These are phyloP conservation scores for Solanum okadae DNA, from an alignment of 257 asterid species.

Conservation along the genomic window DNA sequence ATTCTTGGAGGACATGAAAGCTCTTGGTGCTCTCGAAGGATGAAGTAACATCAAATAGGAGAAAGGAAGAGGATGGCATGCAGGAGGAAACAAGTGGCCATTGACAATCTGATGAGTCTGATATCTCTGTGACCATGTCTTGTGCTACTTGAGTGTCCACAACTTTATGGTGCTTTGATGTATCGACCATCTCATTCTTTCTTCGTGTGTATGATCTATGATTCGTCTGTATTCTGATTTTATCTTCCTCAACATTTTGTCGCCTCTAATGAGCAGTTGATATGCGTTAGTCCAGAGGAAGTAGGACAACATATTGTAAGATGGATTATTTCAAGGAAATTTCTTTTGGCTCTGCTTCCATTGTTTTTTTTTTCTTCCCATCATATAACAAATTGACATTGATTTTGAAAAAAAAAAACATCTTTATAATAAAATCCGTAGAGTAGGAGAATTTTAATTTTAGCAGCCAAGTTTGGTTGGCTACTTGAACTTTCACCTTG, in stretches of 20 bases:
- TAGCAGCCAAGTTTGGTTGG: not conserved
- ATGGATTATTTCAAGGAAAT: not conserved
- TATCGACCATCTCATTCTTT: not conserved
- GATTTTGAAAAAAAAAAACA: not conserved
- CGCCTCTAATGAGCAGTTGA: not conserved
- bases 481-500: not conserved
- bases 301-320: not conserved
- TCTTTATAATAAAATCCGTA: not conserved
- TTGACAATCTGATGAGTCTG: not conserved
- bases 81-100: not conserved
- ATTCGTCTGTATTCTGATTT: not conserved
- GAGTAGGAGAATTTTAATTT: not conserved
- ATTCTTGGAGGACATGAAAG: constrained; percentile 92
- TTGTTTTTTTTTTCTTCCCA: not conserved
- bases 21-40: constrained; percentile 81
- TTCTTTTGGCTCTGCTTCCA: not conserved
- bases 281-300: not conserved
- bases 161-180: not conserved
- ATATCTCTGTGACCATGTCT: not conserved
- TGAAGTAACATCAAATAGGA: not conserved
- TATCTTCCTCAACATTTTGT: not conserved
- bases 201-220: not conserved
- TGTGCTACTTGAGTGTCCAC: not conserved
- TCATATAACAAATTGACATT: not conserved
- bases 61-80: not conserved